phyloP scores from a whole-genome alignment of 768 basidiomycete species.

The Glaciozyma antarctica region DNA sequence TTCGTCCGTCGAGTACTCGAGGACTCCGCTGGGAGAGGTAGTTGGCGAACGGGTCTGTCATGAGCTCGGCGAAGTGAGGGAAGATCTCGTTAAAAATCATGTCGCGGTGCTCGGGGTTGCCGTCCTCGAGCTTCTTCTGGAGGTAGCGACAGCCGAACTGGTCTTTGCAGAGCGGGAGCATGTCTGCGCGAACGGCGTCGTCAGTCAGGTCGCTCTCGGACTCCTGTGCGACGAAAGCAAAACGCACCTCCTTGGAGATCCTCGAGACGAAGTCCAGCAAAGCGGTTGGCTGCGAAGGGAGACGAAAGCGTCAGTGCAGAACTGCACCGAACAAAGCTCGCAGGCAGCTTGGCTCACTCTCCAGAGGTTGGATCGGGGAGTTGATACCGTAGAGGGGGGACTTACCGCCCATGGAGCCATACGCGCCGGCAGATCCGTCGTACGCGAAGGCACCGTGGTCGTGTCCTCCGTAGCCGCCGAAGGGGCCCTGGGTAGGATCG shows the following conservation, averaged over 20 bases:
- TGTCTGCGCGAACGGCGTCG: constrained; percentile 43
- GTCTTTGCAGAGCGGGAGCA: constrained; percentile 89
- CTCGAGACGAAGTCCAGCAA: constrained; percentile 88
- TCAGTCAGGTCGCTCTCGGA: not conserved
- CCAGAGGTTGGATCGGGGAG: not conserved
- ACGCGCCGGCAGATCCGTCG: constrained; percentile 17
- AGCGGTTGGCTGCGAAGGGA: constrained; percentile 65
- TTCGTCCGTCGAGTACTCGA: constrained; percentile 98
- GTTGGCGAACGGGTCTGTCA: constrained; percentile 99
- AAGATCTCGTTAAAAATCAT: constrained; percentile 99
- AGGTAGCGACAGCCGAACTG: constrained; percentile 97
- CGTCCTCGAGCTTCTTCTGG: constrained; percentile 98
- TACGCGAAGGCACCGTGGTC: constrained; percentile 31
- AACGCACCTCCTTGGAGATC: constrained; percentile 67
- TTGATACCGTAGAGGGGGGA: not conserved
- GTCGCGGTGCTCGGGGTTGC: constrained; percentile 86
- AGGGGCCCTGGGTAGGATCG: constrained; percentile 16
- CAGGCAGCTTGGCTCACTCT: constrained; percentile 4
- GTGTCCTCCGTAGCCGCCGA: constrained; percentile 31
- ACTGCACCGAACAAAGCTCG: constrained; percentile 1
- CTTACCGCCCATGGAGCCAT: constrained; percentile 14
- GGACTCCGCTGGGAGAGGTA: constrained; percentile 95
- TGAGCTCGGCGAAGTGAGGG: constrained; percentile 91
- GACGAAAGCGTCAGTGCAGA: not conserved
- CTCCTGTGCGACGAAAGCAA: no score